These are phyloP conservation scores for Calonectria fujianensis DNA, from an alignment of 2,329 filamentous ascomycete genomes.

Conservation along the genomic window DNA sequence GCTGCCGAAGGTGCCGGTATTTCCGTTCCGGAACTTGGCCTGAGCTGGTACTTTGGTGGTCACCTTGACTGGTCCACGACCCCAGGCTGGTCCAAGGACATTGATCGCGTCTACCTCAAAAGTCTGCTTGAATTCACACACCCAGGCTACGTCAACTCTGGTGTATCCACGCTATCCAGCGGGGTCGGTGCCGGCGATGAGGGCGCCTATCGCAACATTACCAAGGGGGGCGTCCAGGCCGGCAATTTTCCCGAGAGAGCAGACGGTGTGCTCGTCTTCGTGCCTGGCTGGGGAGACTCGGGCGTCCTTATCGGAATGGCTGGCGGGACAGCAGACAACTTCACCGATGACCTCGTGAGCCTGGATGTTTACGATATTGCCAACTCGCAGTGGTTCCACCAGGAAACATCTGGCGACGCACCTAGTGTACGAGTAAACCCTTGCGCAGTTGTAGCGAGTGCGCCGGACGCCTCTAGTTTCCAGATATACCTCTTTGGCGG, in stretches of 20 bases:
- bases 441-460: slow-evolving; percentile 77
- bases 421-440: slow-evolving; percentile 74
- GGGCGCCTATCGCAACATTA: slow-evolving; percentile 84
- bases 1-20: slow-evolving; percentile 84
- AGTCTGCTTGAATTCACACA: slow-evolving; percentile 86
- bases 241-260: slow-evolving; percentile 82
- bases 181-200: slow-evolving; percentile 74
- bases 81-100: slow-evolving; percentile 79
- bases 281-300: slow-evolving; percentile 83
- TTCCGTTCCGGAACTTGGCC: slow-evolving; percentile 80
- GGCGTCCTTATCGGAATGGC: slow-evolving; percentile 84
- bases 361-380: slow-evolving; percentile 82
- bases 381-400: slow-evolving; percentile 76
- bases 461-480: slow-evolving; percentile 82
- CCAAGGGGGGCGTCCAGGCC: slow-evolving; percentile 80
- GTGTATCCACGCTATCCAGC: slow-evolving; percentile 72
- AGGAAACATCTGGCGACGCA: slow-evolving; percentile 72
- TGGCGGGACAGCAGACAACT: slow-evolving; percentile 81
- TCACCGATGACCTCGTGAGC: slow-evolving; percentile 71
- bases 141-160: slow-evolving; percentile 79
- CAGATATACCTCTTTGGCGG: slow-evolving; percentile 88
- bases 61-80: slow-evolving; percentile 79
- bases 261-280: slow-evolving; percentile 82
- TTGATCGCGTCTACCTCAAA: slow-evolving; percentile 81
- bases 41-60: slow-evolving; percentile 87